Conservation (phyloP, 108 stramenopile species). For the Nitzschia putrida region DNA sequence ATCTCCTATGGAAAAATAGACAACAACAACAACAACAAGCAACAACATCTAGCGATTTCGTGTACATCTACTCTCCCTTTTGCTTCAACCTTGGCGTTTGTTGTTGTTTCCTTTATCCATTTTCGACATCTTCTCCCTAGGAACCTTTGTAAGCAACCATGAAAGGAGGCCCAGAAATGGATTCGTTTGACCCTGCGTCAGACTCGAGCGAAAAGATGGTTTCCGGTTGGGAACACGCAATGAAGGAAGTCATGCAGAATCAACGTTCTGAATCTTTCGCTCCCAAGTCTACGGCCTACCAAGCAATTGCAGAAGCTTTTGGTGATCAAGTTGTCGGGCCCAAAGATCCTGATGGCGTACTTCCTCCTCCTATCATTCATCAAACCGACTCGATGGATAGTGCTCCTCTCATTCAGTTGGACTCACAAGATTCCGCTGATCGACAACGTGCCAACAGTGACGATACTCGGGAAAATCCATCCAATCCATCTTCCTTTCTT, state of each 20-base stretch:
- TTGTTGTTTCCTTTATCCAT: too few species aligned
- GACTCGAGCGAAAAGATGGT: slow-evolving; percentile 1
- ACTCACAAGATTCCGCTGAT: slow-evolving; percentile 9
- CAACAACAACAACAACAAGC: too few species aligned
- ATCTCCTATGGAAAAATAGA: too few species aligned
- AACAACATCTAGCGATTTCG: too few species aligned
- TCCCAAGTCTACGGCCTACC: not conserved
- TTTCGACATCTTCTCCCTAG: too few species aligned
- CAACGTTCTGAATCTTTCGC: not conserved
- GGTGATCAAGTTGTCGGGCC: not conserved
- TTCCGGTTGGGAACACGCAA: slow-evolving; percentile 18
- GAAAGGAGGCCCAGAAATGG: too few species aligned
- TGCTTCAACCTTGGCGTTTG: too few species aligned
- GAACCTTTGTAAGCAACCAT: too few species aligned
- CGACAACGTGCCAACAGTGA: slow-evolving; percentile 1
- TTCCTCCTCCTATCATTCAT: slow-evolving; percentile 3
- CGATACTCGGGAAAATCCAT: not conserved
- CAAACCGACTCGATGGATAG: slow-evolving; percentile 12
- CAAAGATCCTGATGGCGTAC: not conserved
- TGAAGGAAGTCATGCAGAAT: slow-evolving; percentile 11
- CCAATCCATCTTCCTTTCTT: slow-evolving; percentile 9
- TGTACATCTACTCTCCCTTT: too few species aligned
- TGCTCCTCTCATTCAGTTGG: slow-evolving; percentile 14
- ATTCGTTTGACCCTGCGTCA: not conserved
- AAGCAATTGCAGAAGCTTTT: slow-evolving; percentile 1